Evolutionary conservation across 768 basidiomycete species (phyloP).

Genomic region (Collybiopsis confluens): DNA sequence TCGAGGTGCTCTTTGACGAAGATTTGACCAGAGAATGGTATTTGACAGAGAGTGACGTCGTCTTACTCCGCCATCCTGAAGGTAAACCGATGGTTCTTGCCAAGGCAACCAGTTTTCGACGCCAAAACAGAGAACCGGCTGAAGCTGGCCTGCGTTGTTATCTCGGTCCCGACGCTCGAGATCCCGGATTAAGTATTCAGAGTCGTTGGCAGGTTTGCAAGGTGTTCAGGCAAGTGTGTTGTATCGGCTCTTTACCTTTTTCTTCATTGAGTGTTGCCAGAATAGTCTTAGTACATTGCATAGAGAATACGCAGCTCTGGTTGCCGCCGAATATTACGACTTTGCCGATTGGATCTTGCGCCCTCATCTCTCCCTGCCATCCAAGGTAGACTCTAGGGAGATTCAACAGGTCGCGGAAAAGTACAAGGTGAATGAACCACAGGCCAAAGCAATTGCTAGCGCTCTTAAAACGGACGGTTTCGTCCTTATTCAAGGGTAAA

Average conservation of each 20-base stretch:
- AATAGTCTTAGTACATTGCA: conserved; percentile 83
- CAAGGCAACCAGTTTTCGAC: conserved; percentile 43
- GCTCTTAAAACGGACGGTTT: conserved; percentile 75
- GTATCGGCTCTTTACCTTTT: too few species aligned
- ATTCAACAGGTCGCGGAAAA: conserved; percentile 62
- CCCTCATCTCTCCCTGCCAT: conserved; percentile 51
- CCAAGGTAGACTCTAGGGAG: conserved; percentile 43
- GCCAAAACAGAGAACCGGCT: conserved; percentile 35
- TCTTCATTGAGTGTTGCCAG: too few species aligned
- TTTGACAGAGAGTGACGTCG: conserved; percentile 78
- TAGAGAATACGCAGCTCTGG: conserved; percentile 87
- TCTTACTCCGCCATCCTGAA: conserved; percentile 66
- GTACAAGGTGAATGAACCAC: conserved; percentile 87
- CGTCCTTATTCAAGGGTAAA: conserved; percentile 93
- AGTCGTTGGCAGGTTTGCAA: conserved; percentile 74
- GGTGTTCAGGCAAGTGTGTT: conserved; percentile 65
- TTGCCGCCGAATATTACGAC: conserved; percentile 81
- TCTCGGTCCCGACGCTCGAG: conserved; percentile 31
- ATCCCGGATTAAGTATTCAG: conserved; percentile 60
- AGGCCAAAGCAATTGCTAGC: conserved; percentile 82
- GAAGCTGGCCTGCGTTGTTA: conserved; percentile 60
- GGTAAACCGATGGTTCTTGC: conserved; percentile 57
- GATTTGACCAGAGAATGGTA: conserved; percentile 66
- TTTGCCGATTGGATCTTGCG: conserved; percentile 64
- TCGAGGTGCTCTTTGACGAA: conserved; percentile 63